These are phyloP conservation scores for Penicillium sp. DNA, from an alignment of 2,329 filamentous ascomycete species.

Conservation along the genomic window DNA sequence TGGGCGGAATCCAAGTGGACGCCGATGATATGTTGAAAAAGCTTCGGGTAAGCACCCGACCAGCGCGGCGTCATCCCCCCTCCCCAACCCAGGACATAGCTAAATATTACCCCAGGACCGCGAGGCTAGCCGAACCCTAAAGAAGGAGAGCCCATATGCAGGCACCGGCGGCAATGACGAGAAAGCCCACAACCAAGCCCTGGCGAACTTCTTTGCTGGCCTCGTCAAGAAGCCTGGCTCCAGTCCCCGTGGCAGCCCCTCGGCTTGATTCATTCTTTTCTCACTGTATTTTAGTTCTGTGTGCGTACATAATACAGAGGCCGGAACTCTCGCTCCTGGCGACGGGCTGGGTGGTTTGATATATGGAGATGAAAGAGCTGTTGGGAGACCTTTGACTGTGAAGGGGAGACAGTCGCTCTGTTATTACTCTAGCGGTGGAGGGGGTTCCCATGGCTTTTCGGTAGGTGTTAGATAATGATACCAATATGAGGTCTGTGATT, in stretches of 20 bases:
- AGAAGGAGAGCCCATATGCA: conserved; percentile 33
- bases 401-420: conserved; percentile 6
- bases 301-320: conserved; percentile 26
- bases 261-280: conserved; percentile 23
- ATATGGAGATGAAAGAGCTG: conserved; percentile 8
- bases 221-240: conserved; percentile 54
- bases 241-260: conserved; percentile 41
- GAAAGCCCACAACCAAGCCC: conserved; percentile 59
- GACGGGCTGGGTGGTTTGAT: conserved; percentile 10
- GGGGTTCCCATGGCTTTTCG: conserved; percentile 25
- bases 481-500: conserved; percentile 27
- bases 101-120: conserved; percentile 38
- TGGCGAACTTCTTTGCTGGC: conserved; percentile 61
- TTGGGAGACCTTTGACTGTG: not conserved
- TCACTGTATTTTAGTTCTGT: conserved; percentile 29
- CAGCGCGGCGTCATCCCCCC: conserved; percentile 5
- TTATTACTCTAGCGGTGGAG: conserved; percentile 15
- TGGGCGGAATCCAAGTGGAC: conserved; percentile 95
- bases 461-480: conserved; percentile 31
- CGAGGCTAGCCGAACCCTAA: conserved; percentile 43
- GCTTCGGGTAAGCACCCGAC: conserved; percentile 63
- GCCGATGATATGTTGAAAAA: conserved; percentile 89
- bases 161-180: conserved; percentile 38
- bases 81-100: not conserved
- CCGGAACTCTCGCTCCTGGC: conserved; percentile 7